Evolutionary conservation across 108 stramenopile genomes (phyloP).

Genomic region (Skeletonema marinoi): DNA sequence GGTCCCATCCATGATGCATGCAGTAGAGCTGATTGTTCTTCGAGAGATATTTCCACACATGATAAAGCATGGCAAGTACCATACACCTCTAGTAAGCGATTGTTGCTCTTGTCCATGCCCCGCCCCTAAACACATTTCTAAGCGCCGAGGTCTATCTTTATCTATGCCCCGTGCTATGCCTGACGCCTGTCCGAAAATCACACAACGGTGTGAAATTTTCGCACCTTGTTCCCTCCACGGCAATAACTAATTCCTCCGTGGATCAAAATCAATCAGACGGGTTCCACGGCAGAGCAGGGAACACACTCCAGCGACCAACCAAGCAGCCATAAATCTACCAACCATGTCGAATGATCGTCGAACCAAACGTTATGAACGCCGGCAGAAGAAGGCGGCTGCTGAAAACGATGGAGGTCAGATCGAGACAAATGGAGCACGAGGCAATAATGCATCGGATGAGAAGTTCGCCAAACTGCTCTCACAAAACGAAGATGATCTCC

Average conservation of each 20-base stretch:
- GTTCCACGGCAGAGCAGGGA: neutral
- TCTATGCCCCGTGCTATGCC: too few species aligned
- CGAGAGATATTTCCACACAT: too few species aligned
- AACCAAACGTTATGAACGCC: conserved; percentile 17
- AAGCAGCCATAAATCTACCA: neutral
- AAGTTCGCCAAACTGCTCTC: conserved; percentile 55
- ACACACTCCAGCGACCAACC: neutral
- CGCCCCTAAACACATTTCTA: too few species aligned
- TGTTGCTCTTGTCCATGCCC: too few species aligned
- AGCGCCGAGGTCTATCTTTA: too few species aligned
- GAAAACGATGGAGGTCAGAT: neutral
- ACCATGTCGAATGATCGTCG: conserved; percentile 15
- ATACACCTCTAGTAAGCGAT: too few species aligned
- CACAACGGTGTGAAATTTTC: too few species aligned
- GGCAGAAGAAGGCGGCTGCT: conserved; percentile 12
- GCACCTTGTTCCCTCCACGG: too few species aligned
- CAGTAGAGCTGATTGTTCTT: too few species aligned
- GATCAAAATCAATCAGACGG: neutral
- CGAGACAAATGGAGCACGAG: neutral
- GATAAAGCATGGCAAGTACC: too few species aligned
- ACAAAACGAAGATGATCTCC: conserved; percentile 63
- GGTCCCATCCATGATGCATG: too few species aligned
- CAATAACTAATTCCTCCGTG: neutral
- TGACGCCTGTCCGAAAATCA: too few species aligned
- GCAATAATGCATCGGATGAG: conserved; percentile 20